These are phyloP conservation scores for Trichopus zeylanicus DNA, from an alignment of 116 monocot genomes.

Conservation along the genomic window DNA sequence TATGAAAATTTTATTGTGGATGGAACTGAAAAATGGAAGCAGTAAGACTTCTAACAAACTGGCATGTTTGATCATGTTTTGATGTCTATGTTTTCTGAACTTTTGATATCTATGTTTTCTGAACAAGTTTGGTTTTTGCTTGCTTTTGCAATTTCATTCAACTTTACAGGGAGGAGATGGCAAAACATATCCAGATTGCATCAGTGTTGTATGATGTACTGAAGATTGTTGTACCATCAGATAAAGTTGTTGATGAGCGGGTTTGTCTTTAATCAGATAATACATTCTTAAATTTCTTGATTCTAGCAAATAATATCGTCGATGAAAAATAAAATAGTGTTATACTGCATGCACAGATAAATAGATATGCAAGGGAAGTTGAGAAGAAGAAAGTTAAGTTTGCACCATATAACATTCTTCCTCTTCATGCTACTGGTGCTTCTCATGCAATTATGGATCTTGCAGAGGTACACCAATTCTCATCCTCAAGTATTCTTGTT, in stretches of 20 bases:
- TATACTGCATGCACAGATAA: constrained; percentile 36
- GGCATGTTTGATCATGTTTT: background rate
- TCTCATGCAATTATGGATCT: constrained; percentile 70
- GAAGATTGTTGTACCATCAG: constrained; percentile 60
- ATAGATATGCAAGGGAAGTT: constrained; percentile 70
- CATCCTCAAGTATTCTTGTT: background rate
- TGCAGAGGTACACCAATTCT: constrained; percentile 46
- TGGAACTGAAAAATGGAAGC: constrained; percentile 36
- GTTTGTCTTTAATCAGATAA: constrained; percentile 17
- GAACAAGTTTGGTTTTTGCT: too few species aligned
- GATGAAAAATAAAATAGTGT: background rate
- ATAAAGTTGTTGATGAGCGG: constrained; percentile 64
- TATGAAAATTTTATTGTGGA: constrained; percentile 60
- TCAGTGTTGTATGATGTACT: constrained; percentile 88
- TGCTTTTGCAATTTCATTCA: constrained; percentile 3
- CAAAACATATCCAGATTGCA: constrained; percentile 86
- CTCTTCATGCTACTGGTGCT: constrained; percentile 57
- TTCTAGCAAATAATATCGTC: background rate
- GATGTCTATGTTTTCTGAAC: background rate
- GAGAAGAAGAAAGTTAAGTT: constrained; percentile 82
- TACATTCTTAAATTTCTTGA: background rate
- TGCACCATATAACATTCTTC: constrained; percentile 87
- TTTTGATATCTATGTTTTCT: too few species aligned
- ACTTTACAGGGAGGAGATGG: constrained; percentile 77
- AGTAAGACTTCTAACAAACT: constrained; percentile 36